phyloP scores from a whole-genome alignment of 2,329 filamentous ascomycete genomes.

The Monilinia fructigena region DNA sequence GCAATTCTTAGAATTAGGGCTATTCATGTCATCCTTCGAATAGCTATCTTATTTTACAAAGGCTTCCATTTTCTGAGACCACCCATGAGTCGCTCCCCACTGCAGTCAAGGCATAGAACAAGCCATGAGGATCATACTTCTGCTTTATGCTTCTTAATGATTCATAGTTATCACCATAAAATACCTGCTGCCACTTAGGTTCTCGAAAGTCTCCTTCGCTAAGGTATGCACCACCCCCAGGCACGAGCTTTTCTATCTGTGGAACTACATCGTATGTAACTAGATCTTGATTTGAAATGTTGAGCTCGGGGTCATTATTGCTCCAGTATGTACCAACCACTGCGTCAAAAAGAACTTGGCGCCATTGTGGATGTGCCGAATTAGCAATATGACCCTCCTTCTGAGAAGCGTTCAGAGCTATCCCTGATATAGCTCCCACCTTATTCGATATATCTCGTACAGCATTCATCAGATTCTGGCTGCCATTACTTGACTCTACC shows the following conservation, averaged over 20 bases:
- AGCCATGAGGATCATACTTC: conserved; percentile 46
- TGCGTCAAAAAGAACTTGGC: conserved; percentile 4
- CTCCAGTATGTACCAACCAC: conserved; percentile 10
- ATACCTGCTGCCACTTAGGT: conserved; percentile 32
- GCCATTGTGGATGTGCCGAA: conserved; percentile 4
- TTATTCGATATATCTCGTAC: not conserved
- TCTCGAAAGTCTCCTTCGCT: conserved; percentile 23
- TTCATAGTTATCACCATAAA: conserved; percentile 48
- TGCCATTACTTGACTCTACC: conserved; percentile 27
- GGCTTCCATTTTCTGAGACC: not conserved
- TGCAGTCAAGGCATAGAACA: conserved; percentile 48
- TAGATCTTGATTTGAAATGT: not conserved
- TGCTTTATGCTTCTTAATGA: conserved; percentile 47
- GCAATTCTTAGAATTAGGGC: no score
- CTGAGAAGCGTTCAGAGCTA: conserved; percentile 29
- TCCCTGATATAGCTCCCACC: conserved; percentile 34
- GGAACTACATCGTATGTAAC: conserved; percentile 12
- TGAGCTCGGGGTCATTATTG: not conserved
- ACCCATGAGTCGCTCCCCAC: conserved; percentile 53
- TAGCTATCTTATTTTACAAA: no score
- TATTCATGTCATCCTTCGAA: no score
- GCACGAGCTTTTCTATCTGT: conserved; percentile 1
- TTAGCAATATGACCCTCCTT: conserved; percentile 1
- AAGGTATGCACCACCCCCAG: conserved; percentile 21
- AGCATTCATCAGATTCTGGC: not conserved